Evolutionary conservation across 768 basidiomycete genomes (phyloP), one percentile per base, ranked within the genome.

Genomic region (Rhodotorula kratochvilovae): DNA sequence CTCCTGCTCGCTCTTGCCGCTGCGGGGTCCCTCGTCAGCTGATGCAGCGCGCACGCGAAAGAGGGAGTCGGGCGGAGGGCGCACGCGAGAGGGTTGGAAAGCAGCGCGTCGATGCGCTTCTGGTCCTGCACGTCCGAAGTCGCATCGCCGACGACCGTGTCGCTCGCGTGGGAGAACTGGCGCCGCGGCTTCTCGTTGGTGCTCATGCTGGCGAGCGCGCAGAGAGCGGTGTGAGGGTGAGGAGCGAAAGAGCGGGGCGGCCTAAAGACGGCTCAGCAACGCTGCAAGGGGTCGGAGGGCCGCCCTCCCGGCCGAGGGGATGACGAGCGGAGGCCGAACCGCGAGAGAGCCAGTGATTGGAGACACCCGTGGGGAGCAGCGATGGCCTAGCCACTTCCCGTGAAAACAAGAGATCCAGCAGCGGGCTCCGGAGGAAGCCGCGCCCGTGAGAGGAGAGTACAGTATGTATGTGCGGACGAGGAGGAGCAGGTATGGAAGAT

Each of bases 1-100:
- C 23, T 66, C 56, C 0, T 58, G 60, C n/a, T 66, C 59, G 5
- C 53, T 42, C 27, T 66, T 70, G 19, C 48, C 54, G 12, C 68
- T 70, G 51, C 35, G 4, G 1, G n/a, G 55, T 35, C 35, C 33
- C 55, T 0, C 1, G 10, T 29, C 11, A 27, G 29, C 8, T 12
- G 35, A 42, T 19, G 48, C 6, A 33, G 33, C 25, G 35, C 36
- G 16, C 23, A 12, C 33, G 10, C 33, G 31, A 23, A 17, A 25
- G 4, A 21, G 55, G 13, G 53, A 25, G 35, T 33, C 33, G 29
- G 15, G 31, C n/a, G 35, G 8, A 10, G 7, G 16, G 50, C 67
- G 29, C 5, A 68, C 67, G 31, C 19, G 42, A 68, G 61, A 31
- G 67, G 67, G 46, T 68, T 68, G 31, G 42, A 33, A 19, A 68